Evolutionary conservation across 345 rosid species (phyloP).

Genomic region (Gossypium mustelinum): DNA sequence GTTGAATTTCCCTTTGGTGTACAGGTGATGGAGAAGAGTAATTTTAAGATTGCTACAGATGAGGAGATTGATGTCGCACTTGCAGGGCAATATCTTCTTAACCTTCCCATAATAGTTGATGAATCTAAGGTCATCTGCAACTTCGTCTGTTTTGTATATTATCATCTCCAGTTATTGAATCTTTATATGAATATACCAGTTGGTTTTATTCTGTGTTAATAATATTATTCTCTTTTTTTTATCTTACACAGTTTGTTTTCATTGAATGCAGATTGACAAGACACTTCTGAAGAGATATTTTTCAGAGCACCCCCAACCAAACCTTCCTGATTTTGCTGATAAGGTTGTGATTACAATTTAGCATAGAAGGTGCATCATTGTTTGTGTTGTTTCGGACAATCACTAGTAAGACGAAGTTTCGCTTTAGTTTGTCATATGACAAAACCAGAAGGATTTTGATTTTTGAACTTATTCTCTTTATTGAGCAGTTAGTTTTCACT

Average conservation of each 20-base stretch:
- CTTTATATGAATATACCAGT: neutral
- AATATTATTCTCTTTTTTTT: neutral
- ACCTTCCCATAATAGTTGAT: conserved; percentile 88
- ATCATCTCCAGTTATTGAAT: neutral
- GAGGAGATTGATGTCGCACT: conserved; percentile 91
- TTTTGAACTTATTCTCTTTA: conserved; percentile 1
- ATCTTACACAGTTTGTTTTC: conserved; percentile 19
- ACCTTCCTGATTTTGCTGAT: conserved; percentile 77
- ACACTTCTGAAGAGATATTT: conserved; percentile 66
- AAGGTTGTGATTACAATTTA: conserved; percentile 47
- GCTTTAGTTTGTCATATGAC: neutral
- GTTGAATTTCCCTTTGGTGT: conserved; percentile 23
- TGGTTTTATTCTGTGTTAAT: neutral
- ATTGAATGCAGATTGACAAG: conserved; percentile 71
- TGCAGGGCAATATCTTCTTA: conserved; percentile 82
- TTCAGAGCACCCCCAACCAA: conserved; percentile 57
- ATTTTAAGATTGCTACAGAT: conserved; percentile 68
- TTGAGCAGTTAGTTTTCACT: neutral
- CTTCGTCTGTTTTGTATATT: neutral
- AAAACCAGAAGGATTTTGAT: neutral
- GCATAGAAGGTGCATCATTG: neutral
- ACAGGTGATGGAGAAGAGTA: conserved; percentile 88
- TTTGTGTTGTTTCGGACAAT: neutral
- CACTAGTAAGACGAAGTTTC: neutral
- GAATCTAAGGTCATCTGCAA: conserved; percentile 66